Conservation (phyloP, 208 protist genomes). For the Leishmania mexicana region DNA sequence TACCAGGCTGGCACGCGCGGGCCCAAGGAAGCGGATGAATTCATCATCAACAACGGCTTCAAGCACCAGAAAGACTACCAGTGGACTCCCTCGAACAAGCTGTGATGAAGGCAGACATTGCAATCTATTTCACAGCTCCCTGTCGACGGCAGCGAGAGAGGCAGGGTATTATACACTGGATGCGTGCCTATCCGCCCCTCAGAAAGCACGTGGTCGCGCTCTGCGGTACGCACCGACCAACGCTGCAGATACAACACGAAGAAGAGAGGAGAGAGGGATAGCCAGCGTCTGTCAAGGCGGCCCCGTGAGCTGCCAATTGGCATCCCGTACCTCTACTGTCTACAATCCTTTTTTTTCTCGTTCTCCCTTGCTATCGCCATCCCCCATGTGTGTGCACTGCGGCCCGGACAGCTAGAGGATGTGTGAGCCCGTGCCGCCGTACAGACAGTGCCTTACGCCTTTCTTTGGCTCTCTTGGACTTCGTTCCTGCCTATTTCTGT, state of each 20-base stretch:
- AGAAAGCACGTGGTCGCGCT: neutral
- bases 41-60: conserved; percentile 65
- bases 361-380: neutral
- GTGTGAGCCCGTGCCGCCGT: neutral
- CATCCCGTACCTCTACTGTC: neutral
- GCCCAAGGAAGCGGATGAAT: conserved; percentile 74
- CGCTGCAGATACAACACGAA: neutral
- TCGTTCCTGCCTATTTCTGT: neutral
- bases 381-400: neutral
- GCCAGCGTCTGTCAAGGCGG: neutral
- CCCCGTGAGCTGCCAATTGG: neutral
- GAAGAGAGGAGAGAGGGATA: neutral
- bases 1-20: conserved; percentile 87
- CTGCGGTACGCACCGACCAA: neutral
- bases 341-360: neutral
- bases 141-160: neutral
- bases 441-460: neutral
- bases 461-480: neutral
- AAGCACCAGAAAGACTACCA: conserved; percentile 56
- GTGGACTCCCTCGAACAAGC: conserved; percentile 61
- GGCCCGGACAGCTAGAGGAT: neutral
- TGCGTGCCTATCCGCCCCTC: neutral
- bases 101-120: conserved; percentile 26
- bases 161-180: neutral
- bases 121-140: neutral